These are phyloP conservation scores for Parastagonospora avenae DNA, from an alignment of 2,329 filamentous ascomycete species.

Conservation along the genomic window DNA sequence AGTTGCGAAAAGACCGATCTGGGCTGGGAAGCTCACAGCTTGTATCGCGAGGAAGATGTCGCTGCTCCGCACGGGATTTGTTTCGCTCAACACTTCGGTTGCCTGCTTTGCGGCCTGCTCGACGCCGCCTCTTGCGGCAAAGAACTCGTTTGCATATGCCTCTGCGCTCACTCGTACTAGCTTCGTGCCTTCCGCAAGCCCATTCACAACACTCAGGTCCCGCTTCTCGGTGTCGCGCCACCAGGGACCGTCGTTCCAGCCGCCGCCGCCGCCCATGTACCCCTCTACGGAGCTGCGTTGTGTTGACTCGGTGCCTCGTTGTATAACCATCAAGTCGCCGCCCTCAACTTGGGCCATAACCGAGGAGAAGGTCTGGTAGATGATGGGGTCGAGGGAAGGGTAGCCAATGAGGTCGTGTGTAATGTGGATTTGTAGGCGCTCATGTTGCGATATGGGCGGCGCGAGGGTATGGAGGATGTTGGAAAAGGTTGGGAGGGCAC, in stretches of 20 bases:
- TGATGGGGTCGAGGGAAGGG: conserved; percentile 88
- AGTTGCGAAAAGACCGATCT: conserved; percentile 70
- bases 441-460: conserved; percentile 94
- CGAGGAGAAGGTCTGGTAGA: conserved; percentile 88
- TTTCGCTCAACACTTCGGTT: conserved; percentile 77
- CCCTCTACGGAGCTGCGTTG: conserved; percentile 68
- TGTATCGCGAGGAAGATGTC: conserved; percentile 97
- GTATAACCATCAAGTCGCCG: conserved; percentile 90
- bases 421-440: conserved; percentile 95
- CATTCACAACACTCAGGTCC: conserved; percentile 78
- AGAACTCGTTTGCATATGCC: conserved; percentile 84
- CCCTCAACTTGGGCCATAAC: conserved; percentile 99
- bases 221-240: conserved; percentile 78
- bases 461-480: conserved; percentile 94
- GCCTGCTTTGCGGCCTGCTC: conserved; percentile 80
- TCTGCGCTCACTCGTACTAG: conserved; percentile 89
- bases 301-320: conserved; percentile 85
- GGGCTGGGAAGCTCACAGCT: conserved; percentile 71
- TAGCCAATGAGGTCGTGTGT: conserved; percentile 96
- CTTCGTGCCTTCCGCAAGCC: conserved; percentile 85
- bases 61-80: conserved; percentile 87
- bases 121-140: conserved; percentile 75
- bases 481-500: conserved; percentile 92
- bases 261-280: conserved; percentile 62
- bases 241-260: conserved; percentile 96